phyloP scores from a whole-genome alignment of 768 basidiomycete genomes.

The Serendipita sp. region DNA sequence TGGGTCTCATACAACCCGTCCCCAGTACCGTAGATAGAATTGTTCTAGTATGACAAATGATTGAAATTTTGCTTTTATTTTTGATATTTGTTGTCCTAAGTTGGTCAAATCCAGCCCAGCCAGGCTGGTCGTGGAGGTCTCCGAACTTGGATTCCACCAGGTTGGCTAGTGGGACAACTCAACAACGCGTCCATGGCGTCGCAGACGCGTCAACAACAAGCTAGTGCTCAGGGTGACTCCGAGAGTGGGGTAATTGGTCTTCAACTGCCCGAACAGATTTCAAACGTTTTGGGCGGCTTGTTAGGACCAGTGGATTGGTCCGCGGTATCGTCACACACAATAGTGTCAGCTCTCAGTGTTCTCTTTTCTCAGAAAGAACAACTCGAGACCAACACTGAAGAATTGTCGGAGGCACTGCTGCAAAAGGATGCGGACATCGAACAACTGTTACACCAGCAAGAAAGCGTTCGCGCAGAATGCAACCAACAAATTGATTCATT shows the following conservation, averaged over 20 bases:
- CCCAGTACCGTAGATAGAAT: too few relatives aligned
- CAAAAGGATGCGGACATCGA: slow-evolving; percentile 66
- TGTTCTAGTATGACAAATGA: too few relatives aligned
- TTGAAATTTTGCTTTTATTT: too few relatives aligned
- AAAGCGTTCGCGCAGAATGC: slow-evolving; percentile 40
- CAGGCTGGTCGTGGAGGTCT: too few relatives aligned
- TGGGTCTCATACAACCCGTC: too few relatives aligned
- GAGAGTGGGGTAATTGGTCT: neutral
- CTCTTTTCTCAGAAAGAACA: neutral
- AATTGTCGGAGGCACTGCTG: neutral
- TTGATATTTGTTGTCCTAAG: too few relatives aligned
- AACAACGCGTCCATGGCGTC: neutral
- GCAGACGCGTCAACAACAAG: neutral
- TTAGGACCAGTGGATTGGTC: neutral
- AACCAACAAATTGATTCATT: slow-evolving; percentile 35
- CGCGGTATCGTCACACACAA: neutral
- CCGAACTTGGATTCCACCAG: too few relatives aligned
- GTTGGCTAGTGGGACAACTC: too few relatives aligned
- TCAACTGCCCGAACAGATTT: neutral
- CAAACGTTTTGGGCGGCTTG: neutral
- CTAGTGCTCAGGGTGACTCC: neutral
- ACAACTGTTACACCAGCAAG: slow-evolving; percentile 66
- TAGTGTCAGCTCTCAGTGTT: neutral
- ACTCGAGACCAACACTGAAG: neutral
- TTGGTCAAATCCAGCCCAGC: too few relatives aligned